A percentile compares a stretch with the other conserved stretches of the same genome.
These are phyloP conservation scores for Pythium sukuiense DNA, from an alignment of 352 stramenopile species.

Conservation along the genomic window DNA sequence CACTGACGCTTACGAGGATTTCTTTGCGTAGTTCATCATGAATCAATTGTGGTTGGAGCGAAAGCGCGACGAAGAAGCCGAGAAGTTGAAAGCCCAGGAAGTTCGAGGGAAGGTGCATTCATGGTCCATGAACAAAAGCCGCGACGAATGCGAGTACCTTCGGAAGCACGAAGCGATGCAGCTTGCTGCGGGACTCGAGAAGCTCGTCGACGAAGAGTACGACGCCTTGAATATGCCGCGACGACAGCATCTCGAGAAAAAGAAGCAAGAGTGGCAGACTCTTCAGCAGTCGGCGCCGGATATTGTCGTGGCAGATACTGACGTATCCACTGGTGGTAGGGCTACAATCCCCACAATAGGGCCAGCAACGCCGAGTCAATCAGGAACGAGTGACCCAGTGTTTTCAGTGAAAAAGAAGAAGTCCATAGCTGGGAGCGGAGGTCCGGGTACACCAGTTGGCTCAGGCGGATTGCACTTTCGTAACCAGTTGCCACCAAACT, in stretches of 20 bases:
- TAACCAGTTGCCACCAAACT: constrained; percentile 68
- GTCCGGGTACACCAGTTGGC: constrained; percentile 21
- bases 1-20: background rate
- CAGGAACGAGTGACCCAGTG: background rate
- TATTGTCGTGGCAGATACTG: background rate
- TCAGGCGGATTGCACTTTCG: constrained; percentile 72
- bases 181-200: constrained; percentile 49
- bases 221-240: constrained; percentile 6
- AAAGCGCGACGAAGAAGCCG: constrained; percentile 46
- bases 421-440: background rate
- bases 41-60: constrained; percentile 68
- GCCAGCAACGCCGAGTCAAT: background rate
- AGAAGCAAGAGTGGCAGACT: constrained; percentile 23
- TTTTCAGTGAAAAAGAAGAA: constrained; percentile 34
- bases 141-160: constrained; percentile 68
- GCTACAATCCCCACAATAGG: too few relatives aligned
- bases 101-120: constrained; percentile 47
- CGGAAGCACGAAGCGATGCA: constrained; percentile 65
- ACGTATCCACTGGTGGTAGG: too few relatives aligned
- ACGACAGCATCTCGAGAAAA: constrained; percentile 17
- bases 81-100: constrained; percentile 47
- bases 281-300: constrained; percentile 14
- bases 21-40: constrained; percentile 48
- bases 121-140: constrained; percentile 62
- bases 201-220: constrained; percentile 27